Evolutionary conservation across 2,329 filamentous ascomycete species (phyloP).

Genomic region (Colletotrichum sansevieriae): DNA sequence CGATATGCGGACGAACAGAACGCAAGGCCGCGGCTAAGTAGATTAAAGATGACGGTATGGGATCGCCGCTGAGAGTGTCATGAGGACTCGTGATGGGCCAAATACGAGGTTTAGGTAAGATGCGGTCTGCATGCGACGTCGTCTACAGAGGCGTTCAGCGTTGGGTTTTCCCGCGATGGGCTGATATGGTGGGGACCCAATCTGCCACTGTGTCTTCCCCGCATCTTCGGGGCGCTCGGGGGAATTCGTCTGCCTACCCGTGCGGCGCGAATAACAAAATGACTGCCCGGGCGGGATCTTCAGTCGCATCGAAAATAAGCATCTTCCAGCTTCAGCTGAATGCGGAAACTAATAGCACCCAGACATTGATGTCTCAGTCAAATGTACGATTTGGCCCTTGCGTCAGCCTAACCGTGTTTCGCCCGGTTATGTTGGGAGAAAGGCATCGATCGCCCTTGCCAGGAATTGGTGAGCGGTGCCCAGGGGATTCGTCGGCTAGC

Average conservation of each 20-base stretch:
- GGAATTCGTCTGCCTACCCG: background rate
- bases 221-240: conserved; percentile 32
- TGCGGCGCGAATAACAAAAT: no score
- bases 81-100: background rate
- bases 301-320: conserved; percentile 2
- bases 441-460: background rate
- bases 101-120: conserved; percentile 30
- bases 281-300: conserved; percentile 10
- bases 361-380: conserved; percentile 14
- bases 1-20: conserved; percentile 22
- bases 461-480: background rate
- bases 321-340: conserved; percentile 10
- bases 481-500: background rate
- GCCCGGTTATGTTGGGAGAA: background rate
- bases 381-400: conserved; percentile 15
- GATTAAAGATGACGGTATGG: background rate
- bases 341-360: background rate
- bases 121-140: conserved; percentile 31
- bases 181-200: background rate
- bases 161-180: background rate
- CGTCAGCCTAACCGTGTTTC: background rate
- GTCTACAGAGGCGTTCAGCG: background rate
- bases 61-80: background rate
- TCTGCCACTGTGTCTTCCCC: conserved; percentile 26
- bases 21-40: background rate